Percentiles rank a stretch among this genome's conserved stretches.
Evolutionary conservation across 768 basidiomycete genomes (phyloP).

Genomic region (Termitomyces sp.): DNA sequence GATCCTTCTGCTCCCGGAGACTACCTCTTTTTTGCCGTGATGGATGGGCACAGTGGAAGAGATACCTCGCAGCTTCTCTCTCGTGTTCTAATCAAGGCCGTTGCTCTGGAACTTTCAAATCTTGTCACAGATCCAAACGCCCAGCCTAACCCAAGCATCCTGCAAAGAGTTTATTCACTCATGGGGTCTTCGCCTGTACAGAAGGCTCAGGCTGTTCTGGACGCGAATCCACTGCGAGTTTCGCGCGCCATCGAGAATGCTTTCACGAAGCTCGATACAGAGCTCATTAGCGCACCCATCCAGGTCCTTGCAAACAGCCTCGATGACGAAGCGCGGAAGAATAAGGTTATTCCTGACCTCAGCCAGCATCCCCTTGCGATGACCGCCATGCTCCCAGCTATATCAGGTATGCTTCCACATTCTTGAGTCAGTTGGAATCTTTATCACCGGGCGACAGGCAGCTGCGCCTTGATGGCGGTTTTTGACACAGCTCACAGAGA

Average conservation of each 20-base stretch:
- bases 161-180: constrained; percentile 34
- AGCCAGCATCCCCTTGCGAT: constrained; percentile 67
- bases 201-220: constrained; percentile 17
- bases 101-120: constrained; percentile 67
- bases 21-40: constrained; percentile 79
- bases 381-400: constrained; percentile 74
- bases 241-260: constrained; percentile 69
- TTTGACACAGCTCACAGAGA: constrained; percentile 81
- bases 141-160: constrained; percentile 22
- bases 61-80: constrained; percentile 84
- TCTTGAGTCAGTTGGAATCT: constrained; percentile 3
- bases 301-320: constrained; percentile 59
- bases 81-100: constrained; percentile 77
- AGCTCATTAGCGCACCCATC: constrained; percentile 76
- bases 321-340: constrained; percentile 44
- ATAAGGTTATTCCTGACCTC: constrained; percentile 54
- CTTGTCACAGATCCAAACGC: constrained; percentile 36
- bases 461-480: constrained; percentile 85
- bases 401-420: constrained; percentile 49
- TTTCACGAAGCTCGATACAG: constrained; percentile 79
- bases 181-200: constrained; percentile 29
- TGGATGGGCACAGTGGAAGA: constrained; percentile 87
- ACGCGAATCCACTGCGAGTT: constrained; percentile 47
- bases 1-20: constrained; percentile 62
- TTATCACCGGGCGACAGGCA: constrained; percentile 43